Evolutionary conservation across 2,329 filamentous ascomycete species (phyloP), one percentile per base, ranked within the genome.

Genomic region (Metarhizium sp.): DNA sequence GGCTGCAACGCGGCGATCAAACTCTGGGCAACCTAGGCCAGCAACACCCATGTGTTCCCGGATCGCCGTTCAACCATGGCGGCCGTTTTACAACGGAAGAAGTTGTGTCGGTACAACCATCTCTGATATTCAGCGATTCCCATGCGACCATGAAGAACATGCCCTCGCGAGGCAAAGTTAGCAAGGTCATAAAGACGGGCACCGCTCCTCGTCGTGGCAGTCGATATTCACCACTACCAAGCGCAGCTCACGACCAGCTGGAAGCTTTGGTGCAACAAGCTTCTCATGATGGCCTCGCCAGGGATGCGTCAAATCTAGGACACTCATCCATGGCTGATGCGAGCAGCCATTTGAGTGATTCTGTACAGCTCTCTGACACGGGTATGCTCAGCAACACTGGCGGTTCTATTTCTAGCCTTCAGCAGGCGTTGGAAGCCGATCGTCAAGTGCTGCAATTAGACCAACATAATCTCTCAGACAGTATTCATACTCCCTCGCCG

Each of bases 181-280:
- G 64, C 66, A 77, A 75, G 64, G 73, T 77, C 62, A 71, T 70
- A 53, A 78, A 78, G 64, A 64, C 69, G 46, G 59, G 60, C 50
- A 57, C 62, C 51, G 64, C 38, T 20, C 32, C 51, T 51, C 57
- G 57, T 4, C 58, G 57, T 47, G 55, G n/a, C 50, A 55, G 54
- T 56, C 67, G 66, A 38, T 64, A 63, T 56, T 57, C 62, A 11
- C 58, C 65, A n/a, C 60, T 71, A 54, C 53, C 59, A 2, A 58
- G 52, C 34, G 50, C 52, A 7, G 59, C 60, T 18, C 66, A 68
- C 11, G 64, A 69, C 49, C 68, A 72, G 52, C 63, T 69, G 20
- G 67, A 73, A 52, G 62, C 64, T 36, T 62, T 63, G 42, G 61
- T 59, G 6, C 52, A 55, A 32, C 53, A 57, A 42, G 54, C 46